Conservation (phyloP, 2,329 filamentous ascomycete species). For the Aspergillus pseudoterreus region DNA sequence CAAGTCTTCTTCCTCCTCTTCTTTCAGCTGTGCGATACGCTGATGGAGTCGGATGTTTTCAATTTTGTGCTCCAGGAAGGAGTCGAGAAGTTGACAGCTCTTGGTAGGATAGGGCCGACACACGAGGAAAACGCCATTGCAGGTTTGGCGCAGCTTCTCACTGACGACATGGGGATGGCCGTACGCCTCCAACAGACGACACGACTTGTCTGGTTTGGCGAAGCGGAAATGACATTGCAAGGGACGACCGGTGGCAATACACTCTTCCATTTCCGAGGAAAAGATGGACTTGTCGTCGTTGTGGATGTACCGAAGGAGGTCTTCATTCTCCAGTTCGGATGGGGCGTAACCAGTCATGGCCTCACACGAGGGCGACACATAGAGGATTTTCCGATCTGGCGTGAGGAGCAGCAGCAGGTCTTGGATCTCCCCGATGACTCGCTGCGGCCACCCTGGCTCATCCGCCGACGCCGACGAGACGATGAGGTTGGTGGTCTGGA, state of each 20-base stretch:
- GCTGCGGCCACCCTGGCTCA: slow-evolving; percentile 76
- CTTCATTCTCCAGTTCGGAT: slow-evolving; percentile 67
- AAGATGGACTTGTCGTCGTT: slow-evolving; percentile 80
- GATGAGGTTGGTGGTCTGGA: not conserved
- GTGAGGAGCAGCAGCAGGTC: slow-evolving; percentile 87
- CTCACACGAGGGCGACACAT: slow-evolving; percentile 76
- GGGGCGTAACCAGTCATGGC: slow-evolving; percentile 70
- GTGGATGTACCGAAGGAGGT: slow-evolving; percentile 80
- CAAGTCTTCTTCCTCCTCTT: slow-evolving; percentile 78
- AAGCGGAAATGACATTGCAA: slow-evolving; percentile 86
- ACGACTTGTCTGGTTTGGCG: slow-evolving; percentile 67
- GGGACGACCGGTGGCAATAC: slow-evolving; percentile 73
- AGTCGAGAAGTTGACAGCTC: slow-evolving; percentile 80
- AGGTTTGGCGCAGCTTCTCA: slow-evolving; percentile 65
- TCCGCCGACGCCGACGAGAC: not conserved
- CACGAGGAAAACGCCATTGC: slow-evolving; percentile 91
- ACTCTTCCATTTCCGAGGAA: slow-evolving; percentile 82
- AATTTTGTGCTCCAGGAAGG: slow-evolving; percentile 93
- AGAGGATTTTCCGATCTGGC: slow-evolving; percentile 76
- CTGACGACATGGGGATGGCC: slow-evolving; percentile 55
- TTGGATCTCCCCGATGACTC: slow-evolving; percentile 82
- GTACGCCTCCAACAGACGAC: slow-evolving; percentile 86
- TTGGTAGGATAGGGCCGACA: slow-evolving; percentile 84
- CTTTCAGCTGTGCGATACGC: slow-evolving; percentile 77
- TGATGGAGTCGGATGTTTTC: slow-evolving; percentile 86